A percentile compares a stretch with the other conserved stretches of the same genome.
phyloP scores from a whole-genome alignment of 2,329 filamentous ascomycete genomes.

The Ophiostoma ulmi region DNA sequence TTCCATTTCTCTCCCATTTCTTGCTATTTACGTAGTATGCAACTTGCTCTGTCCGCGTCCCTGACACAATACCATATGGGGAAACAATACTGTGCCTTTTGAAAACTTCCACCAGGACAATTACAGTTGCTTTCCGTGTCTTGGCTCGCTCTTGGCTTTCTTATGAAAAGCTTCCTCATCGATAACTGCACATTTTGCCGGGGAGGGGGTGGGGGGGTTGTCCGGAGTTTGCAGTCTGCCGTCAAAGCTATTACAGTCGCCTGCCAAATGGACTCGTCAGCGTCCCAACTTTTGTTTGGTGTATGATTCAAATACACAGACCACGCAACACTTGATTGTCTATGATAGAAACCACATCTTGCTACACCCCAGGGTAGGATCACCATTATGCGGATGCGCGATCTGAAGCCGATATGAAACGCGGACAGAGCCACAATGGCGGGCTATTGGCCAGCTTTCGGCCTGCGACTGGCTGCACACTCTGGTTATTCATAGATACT shows the following conservation, averaged over 20 bases:
- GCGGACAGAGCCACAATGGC: slow-evolving; percentile 20
- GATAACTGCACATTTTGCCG: neutral
- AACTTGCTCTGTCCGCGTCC: slow-evolving; percentile 5
- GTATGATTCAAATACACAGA: neutral
- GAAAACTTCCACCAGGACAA: neutral
- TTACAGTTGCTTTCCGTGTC: neutral
- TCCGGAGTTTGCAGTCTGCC: neutral
- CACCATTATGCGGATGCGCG: slow-evolving; percentile 20
- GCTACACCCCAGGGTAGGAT: slow-evolving; percentile 12
- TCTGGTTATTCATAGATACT: neutral
- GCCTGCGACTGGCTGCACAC: neutral
- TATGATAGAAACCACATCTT: neutral
- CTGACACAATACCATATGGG: slow-evolving; percentile 1
- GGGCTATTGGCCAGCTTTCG: neutral
- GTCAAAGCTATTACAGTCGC: neutral
- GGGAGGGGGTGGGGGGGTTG: neutral
- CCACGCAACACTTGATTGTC: neutral
- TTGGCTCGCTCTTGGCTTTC: neutral
- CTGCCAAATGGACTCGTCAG: slow-evolving; percentile 5
- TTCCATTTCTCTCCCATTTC: neutral
- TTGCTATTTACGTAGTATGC: neutral
- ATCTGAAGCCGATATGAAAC: slow-evolving; percentile 34
- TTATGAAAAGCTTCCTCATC: neutral
- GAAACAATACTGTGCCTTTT: neutral
- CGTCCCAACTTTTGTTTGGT: neutral